A percentile compares a stretch with the other conserved stretches of the same genome.
Evolutionary conservation across 345 rosid species (phyloP).

Genomic region (Raphanus sativus): DNA sequence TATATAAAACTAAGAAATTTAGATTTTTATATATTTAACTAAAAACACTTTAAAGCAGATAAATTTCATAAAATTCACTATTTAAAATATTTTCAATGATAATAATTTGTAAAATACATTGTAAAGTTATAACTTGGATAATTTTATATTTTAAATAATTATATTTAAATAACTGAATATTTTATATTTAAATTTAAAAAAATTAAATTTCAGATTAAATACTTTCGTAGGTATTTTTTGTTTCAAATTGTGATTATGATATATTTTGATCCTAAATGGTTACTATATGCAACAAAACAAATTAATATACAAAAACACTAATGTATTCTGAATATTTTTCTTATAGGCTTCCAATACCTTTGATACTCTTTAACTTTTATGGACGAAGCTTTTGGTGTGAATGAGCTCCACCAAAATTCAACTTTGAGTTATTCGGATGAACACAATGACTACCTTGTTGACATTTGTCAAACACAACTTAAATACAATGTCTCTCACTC

Average conservation of each 20-base stretch:
- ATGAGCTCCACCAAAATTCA: background rate
- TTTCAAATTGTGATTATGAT: background rate
- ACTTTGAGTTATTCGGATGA: background rate
- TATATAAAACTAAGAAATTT: background rate
- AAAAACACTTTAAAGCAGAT: background rate
- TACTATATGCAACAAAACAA: background rate
- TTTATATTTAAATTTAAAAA: background rate
- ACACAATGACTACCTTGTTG: background rate
- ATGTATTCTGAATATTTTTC: background rate
- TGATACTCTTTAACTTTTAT: background rate
- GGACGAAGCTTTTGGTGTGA: background rate
- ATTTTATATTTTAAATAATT: background rate
- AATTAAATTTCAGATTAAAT: background rate
- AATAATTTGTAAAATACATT: background rate
- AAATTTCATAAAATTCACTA: background rate
- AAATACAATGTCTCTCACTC: background rate
- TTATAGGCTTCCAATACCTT: background rate
- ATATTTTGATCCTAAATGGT: background rate
- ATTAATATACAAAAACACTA: background rate
- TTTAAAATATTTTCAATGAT: background rate
- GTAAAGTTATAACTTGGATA: background rate
- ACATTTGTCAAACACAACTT: background rate
- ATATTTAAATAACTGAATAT: background rate
- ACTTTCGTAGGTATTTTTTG: background rate
- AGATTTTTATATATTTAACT: background rate